phyloP scores from a whole-genome alignment of 2,329 filamentous ascomycete species.

The Phyllosticta citriasiana region DNA sequence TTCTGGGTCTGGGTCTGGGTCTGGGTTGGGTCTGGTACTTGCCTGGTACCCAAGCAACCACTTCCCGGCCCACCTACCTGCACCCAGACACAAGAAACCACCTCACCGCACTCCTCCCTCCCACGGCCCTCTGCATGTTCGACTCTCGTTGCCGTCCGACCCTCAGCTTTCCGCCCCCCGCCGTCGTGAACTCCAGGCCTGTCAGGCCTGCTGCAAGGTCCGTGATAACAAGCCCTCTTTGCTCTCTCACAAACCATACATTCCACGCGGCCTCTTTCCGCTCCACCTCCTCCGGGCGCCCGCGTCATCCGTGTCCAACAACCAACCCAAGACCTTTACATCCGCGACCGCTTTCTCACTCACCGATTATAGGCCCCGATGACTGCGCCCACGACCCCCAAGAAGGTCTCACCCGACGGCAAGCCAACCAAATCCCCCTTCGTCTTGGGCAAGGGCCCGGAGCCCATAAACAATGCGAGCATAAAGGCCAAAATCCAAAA shows the following conservation, averaged over 20 bases:
- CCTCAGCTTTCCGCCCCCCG: not conserved
- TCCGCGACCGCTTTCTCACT: not conserved
- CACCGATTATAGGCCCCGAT: constrained; percentile 1
- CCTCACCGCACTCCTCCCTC: not conserved
- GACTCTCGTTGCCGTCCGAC: not conserved
- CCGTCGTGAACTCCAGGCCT: constrained; percentile 4
- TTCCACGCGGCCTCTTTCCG: not conserved
- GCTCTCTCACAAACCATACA: not conserved
- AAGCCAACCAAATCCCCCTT: constrained; percentile 20
- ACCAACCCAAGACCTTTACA: not conserved
- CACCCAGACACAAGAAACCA: not conserved
- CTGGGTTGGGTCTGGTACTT: no score
- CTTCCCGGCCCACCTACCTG: not conserved
- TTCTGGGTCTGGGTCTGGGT: no score
- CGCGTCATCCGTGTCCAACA: not conserved
- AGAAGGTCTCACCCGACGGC: constrained; percentile 17
- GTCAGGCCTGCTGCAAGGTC: constrained; percentile 9
- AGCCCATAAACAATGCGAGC: constrained; percentile 34
- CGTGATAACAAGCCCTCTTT: constrained; percentile 1
- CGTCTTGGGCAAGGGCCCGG: constrained; percentile 31
- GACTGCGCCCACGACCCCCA: constrained; percentile 16
- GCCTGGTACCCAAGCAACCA: not conserved
- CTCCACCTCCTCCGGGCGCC: not conserved
- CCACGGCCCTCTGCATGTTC: not conserved
- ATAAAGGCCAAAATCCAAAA: constrained; percentile 67